Percentiles rank a stretch among this genome's conserved stretches.
phyloP scores from a whole-genome alignment of 331 rosid species.

The Quercus phellos region DNA sequence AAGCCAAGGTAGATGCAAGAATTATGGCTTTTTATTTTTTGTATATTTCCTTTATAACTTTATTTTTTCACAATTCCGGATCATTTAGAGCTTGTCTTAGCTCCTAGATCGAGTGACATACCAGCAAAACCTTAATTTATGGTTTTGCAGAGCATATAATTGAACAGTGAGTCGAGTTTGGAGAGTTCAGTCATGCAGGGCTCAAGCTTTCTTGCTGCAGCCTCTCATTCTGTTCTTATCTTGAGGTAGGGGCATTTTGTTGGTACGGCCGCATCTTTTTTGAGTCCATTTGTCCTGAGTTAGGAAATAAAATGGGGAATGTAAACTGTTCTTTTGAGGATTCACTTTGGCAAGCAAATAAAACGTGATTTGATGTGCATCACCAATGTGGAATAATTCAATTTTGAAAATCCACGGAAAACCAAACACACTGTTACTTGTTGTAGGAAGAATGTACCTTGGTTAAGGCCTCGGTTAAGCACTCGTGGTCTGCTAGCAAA shows the following conservation, averaged over 20 bases:
- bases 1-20: slow-evolving; percentile 26
- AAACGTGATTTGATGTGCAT: slow-evolving; percentile 21
- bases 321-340: slow-evolving; percentile 34
- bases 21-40: slow-evolving; percentile 38
- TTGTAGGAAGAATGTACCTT: too few relatives aligned
- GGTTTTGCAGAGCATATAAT: slow-evolving; percentile 21
- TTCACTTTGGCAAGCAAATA: slow-evolving; percentile 34
- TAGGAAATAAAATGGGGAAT: slow-evolving; percentile 44
- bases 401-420: background rate
- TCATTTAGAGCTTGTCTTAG: slow-evolving; percentile 9
- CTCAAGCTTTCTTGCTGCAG: slow-evolving; percentile 20
- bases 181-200: slow-evolving; percentile 9
- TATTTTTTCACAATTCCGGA: slow-evolving; percentile 2
- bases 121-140: slow-evolving; percentile 30
- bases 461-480: too few relatives aligned
- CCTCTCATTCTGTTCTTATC: slow-evolving; percentile 15
- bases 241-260: slow-evolving; percentile 19
- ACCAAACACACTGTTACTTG: too few relatives aligned
- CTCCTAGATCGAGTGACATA: slow-evolving; percentile 18
- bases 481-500: too few relatives aligned
- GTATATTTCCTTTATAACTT: slow-evolving; percentile 16
- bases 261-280: slow-evolving; percentile 15
- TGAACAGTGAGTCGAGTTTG: slow-evolving; percentile 11
- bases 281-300: slow-evolving; percentile 25
- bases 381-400: background rate